Conservation (phyloP, 805 yeast species). For the Ogataea methanolica region DNA sequence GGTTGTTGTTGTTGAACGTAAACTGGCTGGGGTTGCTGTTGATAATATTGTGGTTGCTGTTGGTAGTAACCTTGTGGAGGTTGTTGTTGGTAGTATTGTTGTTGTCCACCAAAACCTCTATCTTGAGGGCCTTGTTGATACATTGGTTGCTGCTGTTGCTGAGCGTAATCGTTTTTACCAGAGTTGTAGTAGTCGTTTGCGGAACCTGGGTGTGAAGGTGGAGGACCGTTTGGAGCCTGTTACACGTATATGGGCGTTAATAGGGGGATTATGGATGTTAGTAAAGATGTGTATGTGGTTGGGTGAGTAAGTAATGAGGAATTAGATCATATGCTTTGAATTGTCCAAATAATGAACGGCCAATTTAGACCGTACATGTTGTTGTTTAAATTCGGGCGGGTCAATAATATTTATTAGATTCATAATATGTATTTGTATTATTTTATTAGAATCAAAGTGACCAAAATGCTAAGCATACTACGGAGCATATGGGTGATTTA, state of each 20-base stretch:
- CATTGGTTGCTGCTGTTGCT: constrained; percentile 1
- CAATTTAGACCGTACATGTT: no score
- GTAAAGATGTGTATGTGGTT: background rate
- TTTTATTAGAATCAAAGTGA: no score
- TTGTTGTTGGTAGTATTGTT: constrained; percentile 32
- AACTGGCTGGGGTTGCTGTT: constrained; percentile 45
- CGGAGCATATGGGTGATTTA: no score
- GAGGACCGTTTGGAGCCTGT: constrained; percentile 7
- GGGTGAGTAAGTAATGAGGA: no score
- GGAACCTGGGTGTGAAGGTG: constrained; percentile 7
- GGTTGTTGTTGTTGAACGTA: constrained; percentile 52
- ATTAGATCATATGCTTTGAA: no score
- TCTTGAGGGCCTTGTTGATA: background rate
- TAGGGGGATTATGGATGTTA: background rate
- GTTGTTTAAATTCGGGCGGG: no score
- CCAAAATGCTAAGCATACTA: no score
- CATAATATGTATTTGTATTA: no score
- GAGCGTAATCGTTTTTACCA: background rate
- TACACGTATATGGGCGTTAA: background rate
- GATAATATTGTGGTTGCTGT: constrained; percentile 30
- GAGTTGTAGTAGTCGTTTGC: constrained; percentile 12
- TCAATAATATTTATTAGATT: no score
- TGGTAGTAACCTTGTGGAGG: constrained; percentile 22
- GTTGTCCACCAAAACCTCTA: constrained; percentile 14
- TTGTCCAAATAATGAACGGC: no score